phyloP scores from a whole-genome alignment of 257 asterid species.

The Handroanthus guayacan region DNA sequence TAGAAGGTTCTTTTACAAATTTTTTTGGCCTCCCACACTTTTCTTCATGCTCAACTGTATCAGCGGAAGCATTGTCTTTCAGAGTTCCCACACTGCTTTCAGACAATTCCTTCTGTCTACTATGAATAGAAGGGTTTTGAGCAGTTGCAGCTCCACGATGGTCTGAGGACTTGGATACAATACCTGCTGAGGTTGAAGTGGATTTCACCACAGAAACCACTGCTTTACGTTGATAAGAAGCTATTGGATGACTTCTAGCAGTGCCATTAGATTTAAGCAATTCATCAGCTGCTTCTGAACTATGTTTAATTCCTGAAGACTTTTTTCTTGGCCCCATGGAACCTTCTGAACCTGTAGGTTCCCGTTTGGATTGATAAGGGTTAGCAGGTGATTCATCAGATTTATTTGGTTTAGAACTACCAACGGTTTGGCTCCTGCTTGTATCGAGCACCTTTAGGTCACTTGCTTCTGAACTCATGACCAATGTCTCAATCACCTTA shows the following conservation, averaged over 20 bases:
- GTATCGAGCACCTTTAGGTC: constrained; percentile 49
- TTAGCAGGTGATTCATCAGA: constrained; percentile 50
- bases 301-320: constrained; percentile 49
- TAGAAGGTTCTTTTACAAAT: constrained; percentile 63
- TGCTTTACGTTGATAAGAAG: constrained; percentile 55
- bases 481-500: constrained; percentile 45
- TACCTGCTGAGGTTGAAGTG: constrained; percentile 47
- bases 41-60: constrained; percentile 60
- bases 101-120: constrained; percentile 53
- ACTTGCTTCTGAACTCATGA: constrained; percentile 42
- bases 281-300: constrained; percentile 58
- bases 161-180: constrained; percentile 54
- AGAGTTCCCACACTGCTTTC: constrained; percentile 52
- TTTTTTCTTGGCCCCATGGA: constrained; percentile 54
- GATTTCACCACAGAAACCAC: constrained; percentile 57
- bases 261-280: constrained; percentile 48
- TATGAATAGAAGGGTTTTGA: constrained; percentile 49
- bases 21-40: constrained; percentile 67
- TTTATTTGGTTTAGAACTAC: constrained; percentile 44
- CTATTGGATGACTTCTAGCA: constrained; percentile 46
- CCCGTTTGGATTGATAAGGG: constrained; percentile 50
- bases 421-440: constrained; percentile 44
- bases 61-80: constrained; percentile 51
- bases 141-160: constrained; percentile 40
- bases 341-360: constrained; percentile 55